Evolutionary conservation across 208 protist species (phyloP), one percentile per base, ranked within the genome.

Genomic region (Plasmodiophora brassicae): DNA sequence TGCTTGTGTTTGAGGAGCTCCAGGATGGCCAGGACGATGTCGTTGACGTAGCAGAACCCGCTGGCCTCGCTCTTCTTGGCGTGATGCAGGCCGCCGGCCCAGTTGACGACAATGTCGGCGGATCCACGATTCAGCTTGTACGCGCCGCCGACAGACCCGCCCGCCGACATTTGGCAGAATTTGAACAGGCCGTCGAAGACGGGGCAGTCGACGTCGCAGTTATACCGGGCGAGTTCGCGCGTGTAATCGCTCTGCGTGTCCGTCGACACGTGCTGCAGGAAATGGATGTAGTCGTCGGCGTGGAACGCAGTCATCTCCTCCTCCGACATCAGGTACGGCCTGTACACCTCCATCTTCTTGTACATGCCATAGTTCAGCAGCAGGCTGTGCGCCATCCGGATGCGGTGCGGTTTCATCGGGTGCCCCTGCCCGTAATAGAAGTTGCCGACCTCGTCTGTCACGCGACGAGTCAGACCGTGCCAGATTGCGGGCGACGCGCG

Each of bases 21-120:
- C 0, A 97, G 90, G 57, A 97, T 98, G 14, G 92, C 91, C 22
- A 97, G 86, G 8, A 98, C 96, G 88, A 97, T 97, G 89, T 98
- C 96, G 88, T 97, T 97, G 41, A 95, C 88, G 88, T 98, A 98
- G 90, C 96, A 98, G 86, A 97, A 98, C 0, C 96, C 96, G 45
- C 91, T 94, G 0, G 96, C 96, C 91, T 97, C 95, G n/a, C 90
- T 89, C 87, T 94, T 96, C 44, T 96, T 96, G 0, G 95, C 95
- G 91, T 97, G 95, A 91, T 97, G 95, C 22, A 96, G 84, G 1
- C 95, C 96, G 38, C 96, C 95, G 28, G 92, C 84, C 95, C 95
- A 97, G 91, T 96, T 97, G 57, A 97, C 94, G 35, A 94, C 92
- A 78, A 97, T 90, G 84, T 97, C 95, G 35, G 71, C 60, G 14